Evolutionary conservation across 2,329 filamentous ascomycete genomes (phyloP).

Genomic region (Hymenoscyphus fructigenus): DNA sequence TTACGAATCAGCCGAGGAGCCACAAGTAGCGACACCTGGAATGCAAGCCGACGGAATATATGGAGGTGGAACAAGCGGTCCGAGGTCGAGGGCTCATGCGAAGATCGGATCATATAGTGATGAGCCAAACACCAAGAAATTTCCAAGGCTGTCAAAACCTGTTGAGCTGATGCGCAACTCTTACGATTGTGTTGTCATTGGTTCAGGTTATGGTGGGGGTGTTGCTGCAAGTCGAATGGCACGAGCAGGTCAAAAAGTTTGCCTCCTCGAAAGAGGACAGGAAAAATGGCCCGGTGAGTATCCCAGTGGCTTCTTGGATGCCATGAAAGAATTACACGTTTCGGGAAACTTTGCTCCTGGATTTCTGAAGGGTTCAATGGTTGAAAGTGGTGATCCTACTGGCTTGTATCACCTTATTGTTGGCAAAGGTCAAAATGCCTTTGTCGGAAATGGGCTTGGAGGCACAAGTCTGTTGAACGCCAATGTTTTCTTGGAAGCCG

Average conservation of each 20-base stretch:
- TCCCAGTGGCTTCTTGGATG: conserved; percentile 48
- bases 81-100: conserved; percentile 29
- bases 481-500: conserved; percentile 63
- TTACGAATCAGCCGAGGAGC: conserved; percentile 5
- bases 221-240: conserved; percentile 66
- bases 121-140: conserved; percentile 36
- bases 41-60: conserved; percentile 27
- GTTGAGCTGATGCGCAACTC: conserved; percentile 55
- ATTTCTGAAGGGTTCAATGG: conserved; percentile 42
- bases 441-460: conserved; percentile 50
- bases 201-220: conserved; percentile 67
- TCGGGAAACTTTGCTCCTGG: conserved; percentile 53
- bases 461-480: conserved; percentile 67
- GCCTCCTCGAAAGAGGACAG: conserved; percentile 62
- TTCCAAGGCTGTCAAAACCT: conserved; percentile 55
- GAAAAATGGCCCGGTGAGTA: conserved; percentile 69
- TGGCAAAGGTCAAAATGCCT: conserved; percentile 62
- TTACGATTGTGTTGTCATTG: conserved; percentile 68
- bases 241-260: conserved; percentile 58
- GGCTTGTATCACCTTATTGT: conserved; percentile 64
- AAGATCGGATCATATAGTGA: conserved; percentile 35
- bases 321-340: conserved; percentile 53
- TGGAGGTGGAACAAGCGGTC: conserved; percentile 23
- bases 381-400: conserved; percentile 53
- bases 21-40: conserved; percentile 19